Evolutionary conservation across 2,329 filamentous ascomycete genomes (phyloP), one percentile per base, ranked within the genome.

Genomic region (Colletotrichum tropicale): DNA sequence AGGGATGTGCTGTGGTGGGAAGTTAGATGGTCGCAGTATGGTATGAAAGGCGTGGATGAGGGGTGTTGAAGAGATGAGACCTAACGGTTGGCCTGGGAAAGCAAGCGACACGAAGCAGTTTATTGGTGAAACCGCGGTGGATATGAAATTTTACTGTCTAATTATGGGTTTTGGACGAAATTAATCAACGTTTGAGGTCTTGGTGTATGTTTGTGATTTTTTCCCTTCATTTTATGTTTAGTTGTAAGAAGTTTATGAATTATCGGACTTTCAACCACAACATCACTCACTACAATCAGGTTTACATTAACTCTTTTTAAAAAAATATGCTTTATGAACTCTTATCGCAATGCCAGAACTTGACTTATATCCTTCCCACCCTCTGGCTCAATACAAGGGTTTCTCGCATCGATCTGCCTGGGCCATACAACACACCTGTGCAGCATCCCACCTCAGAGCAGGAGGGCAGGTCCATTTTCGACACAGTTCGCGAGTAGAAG

Each of bases 211-310:
- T n/a, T 48, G 10, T 7, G n/a, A 21, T n/a, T 48, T 48, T 48
- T 48, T 21, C 6, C 18, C 0, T 7, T 6, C 9, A 48, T 12
- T 48, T 12, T 48, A 2, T 48, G 3, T 12, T 2, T 1, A 2
- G 5, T n/a, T 12, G 9, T 6, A 43, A 4, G 8, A 16, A 16
- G 0, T 0, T 0, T 0, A 1, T 8, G 0, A 8, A 16, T 1
- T 1, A 0, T 8, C 1, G 15, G 15, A 16, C 15, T 16, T 8
- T 0, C 1, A 8, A 18, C 2, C 8, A n/a, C 4, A n/a, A 43
- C 1, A 0, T 2, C 5, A 43, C 16, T 18, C 0, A 48, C 18
- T 1, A 48, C 18, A 0, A 7, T 0, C 3, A n/a, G 18, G 0
- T 4, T 7, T 6, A 7, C 3, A 21, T 48, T 7, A 1, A 48